Conservation (phyloP, 2,329 filamentous ascomycete genomes). For the Paracoccidioides lutzii region DNA sequence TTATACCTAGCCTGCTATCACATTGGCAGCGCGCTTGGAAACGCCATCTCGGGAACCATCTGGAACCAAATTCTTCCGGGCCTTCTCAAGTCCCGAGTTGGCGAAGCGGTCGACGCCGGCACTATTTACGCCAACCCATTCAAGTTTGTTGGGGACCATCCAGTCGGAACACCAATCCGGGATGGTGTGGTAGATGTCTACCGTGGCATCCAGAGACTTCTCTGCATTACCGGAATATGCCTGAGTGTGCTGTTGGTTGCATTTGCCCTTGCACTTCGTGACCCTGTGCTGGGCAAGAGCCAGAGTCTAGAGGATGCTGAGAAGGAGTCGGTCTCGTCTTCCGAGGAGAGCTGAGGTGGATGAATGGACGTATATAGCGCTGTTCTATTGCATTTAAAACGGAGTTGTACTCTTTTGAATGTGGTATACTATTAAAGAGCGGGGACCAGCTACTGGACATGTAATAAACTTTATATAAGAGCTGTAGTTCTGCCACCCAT, state of each 20-base stretch:
- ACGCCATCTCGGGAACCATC: conserved; percentile 48
- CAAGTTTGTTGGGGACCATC: conserved; percentile 23
- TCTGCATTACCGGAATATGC: conserved; percentile 41
- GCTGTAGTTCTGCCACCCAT: no score
- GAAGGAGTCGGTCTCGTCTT: conserved; percentile 8
- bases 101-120: conserved; percentile 29
- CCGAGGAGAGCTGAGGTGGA: conserved; percentile 5
- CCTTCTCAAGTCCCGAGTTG: conserved; percentile 29
- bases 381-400: not conserved
- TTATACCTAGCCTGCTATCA: conserved; percentile 52
- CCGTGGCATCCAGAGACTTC: conserved; percentile 33
- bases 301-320: conserved; percentile 36
- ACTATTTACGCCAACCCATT: conserved; percentile 34
- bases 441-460: no score
- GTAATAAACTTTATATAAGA: no score
- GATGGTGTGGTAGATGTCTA: conserved; percentile 35
- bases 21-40: conserved; percentile 48
- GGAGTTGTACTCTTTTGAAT: not conserved
- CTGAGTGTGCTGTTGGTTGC: conserved; percentile 34
- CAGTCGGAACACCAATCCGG: conserved; percentile 34
- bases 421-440: no score
- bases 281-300: conserved; percentile 34
- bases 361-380: not conserved
- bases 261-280: conserved; percentile 35
- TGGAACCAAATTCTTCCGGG: conserved; percentile 47